Percentiles rank a stretch among this genome's conserved stretches.
Conservation (phyloP, 495 filamentous ascomycete genomes). For the Jackrogersella multiformis region DNA sequence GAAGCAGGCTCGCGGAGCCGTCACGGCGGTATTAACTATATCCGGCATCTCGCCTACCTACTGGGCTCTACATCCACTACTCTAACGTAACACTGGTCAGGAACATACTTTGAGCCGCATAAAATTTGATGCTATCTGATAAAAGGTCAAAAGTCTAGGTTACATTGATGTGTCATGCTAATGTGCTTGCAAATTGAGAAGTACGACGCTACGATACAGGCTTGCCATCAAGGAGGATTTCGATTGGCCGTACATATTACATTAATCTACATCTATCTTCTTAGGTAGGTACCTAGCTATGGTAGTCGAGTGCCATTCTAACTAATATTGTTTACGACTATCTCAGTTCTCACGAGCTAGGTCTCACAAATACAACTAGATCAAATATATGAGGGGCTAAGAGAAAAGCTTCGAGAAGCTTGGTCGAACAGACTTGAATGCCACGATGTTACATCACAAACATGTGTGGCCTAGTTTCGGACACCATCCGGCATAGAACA, state of each 20-base stretch:
- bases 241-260: neutral
- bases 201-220: neutral
- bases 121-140: slow-evolving; percentile 10
- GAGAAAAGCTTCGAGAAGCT: slow-evolving; percentile 32
- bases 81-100: slow-evolving; percentile 25
- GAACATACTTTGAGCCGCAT: slow-evolving; percentile 39
- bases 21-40: slow-evolving; percentile 25
- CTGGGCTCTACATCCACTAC: slow-evolving; percentile 3
- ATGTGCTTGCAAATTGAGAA: neutral
- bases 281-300: no score
- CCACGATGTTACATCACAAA: slow-evolving; percentile 30
- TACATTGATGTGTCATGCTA: slow-evolving; percentile 20
- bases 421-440: slow-evolving; percentile 2
- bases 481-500: slow-evolving; percentile 6
- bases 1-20: slow-evolving; percentile 12
- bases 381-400: neutral
- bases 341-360: no score
- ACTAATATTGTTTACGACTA: neutral
- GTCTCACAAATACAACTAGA: neutral
- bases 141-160: neutral
- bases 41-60: slow-evolving; percentile 8
- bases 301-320: neutral
- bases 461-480: neutral
- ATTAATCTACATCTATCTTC: no score
- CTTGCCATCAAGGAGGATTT: neutral